Evolutionary conservation across 2,329 filamentous ascomycete species (phyloP), one percentile per base, ranked within the genome.

Genomic region (Pseudogymnoascus sp.): DNA sequence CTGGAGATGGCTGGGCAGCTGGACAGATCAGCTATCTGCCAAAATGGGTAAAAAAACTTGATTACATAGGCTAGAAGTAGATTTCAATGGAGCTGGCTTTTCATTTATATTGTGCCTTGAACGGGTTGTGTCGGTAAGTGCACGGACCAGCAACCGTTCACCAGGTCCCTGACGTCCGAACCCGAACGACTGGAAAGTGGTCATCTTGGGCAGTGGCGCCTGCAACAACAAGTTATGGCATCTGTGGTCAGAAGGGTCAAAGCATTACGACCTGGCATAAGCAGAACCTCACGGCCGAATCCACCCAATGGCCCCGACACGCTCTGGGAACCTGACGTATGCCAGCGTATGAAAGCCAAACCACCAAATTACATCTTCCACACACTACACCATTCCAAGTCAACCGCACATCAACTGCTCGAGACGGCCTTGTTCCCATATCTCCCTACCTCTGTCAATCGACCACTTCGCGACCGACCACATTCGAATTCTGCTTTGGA

Each of bases 1-100:
- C 55, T 87, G 82, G 78, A 80, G 86, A 70, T 89, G 87, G 85
- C 72, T 89, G 69, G 87, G 87, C 3, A 89, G 86, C 70, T 90
- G 87, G 87, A 77, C 79, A 63, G 67, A 72, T 52, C 64, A 66
- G 62, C 37, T 60, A 13, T 55, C 48, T 55, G 48, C 48, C 5
- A 55, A 55, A 33, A 55, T 55, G 48, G 48, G n/a, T 21, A 10
- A 29, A 55, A 35, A n/a, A 21, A 7, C 29, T 1, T 55, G 48
- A 55, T 55, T 55, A 55, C 5, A 35, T 55, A 55, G 48, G 48
- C 15, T 21, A 55, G 10, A 29, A 29, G 60, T 58, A 35, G 42
- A 31, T 45, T 55, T 15, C 29, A 55, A 55, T 33, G 42, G 18
- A 60, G 27, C 21, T 52, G 59, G 6, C 27, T 60, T 6, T 15